A percentile compares a stretch with the other conserved stretches of the same genome.
Evolutionary conservation across 495 filamentous ascomycete species (phyloP).

Genomic region (Xanthoparmelia taractica): DNA sequence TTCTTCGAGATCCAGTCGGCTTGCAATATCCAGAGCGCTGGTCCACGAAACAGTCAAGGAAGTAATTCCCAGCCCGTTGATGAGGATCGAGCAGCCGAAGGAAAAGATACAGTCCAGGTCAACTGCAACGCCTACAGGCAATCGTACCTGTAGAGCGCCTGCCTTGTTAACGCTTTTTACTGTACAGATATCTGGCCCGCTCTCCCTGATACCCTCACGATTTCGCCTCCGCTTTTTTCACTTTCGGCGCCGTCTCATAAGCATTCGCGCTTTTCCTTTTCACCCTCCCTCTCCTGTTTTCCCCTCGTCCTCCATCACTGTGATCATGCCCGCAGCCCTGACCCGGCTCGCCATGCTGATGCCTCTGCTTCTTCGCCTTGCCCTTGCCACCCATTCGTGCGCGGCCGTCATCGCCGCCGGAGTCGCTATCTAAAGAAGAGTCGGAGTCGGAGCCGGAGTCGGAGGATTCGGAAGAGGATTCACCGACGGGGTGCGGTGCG

Average conservation of each 20-base stretch:
- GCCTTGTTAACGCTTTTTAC: neutral
- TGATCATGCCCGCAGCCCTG: constrained; percentile 37
- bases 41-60: neutral
- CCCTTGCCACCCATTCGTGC: constrained; percentile 20
- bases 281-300: constrained; percentile 32
- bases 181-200: rapidly evolving
- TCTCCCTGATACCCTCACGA: neutral
- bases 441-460: constrained; percentile 40
- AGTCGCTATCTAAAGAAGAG: constrained; percentile 51
- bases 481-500: constrained; percentile 70
- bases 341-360: constrained; percentile 34
- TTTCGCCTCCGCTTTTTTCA: constrained; percentile 14
- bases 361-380: constrained; percentile 20
- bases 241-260: constrained; percentile 74
- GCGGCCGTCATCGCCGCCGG: constrained; percentile 35
- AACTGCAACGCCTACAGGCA: neutral
- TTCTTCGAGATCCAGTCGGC: neutral
- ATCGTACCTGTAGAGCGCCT: neutral
- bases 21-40: no score
- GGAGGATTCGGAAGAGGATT: constrained; percentile 70
- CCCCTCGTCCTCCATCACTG: constrained; percentile 26
- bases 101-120: neutral
- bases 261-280: constrained; percentile 73
- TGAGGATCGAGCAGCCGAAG: neutral
- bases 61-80: no score